A percentile compares a stretch with the other conserved stretches of the same genome.
phyloP scores from a whole-genome alignment of 768 basidiomycete genomes.

The Macrocybe gigantea region DNA sequence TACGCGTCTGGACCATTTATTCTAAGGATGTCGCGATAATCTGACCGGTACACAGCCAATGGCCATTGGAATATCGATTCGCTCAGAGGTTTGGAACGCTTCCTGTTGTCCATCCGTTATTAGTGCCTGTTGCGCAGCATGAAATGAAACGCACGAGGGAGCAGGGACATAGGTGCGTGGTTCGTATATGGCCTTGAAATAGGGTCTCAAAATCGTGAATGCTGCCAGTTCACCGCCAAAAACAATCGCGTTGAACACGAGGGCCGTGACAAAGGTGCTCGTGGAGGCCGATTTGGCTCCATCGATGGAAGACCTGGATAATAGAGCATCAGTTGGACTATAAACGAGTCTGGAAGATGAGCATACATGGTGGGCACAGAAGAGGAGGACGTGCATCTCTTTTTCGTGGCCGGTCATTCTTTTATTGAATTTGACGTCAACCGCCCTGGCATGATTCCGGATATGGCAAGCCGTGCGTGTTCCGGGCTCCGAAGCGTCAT shows the following conservation, averaged over 20 bases:
- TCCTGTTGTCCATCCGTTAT: slow-evolving; percentile 27
- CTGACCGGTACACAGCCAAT: slow-evolving; percentile 49
- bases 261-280: slow-evolving; percentile 74
- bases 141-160: slow-evolving; percentile 27
- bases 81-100: slow-evolving; percentile 52
- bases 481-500: no score
- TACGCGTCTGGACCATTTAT: slow-evolving; percentile 89
- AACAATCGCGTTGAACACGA: slow-evolving; percentile 75
- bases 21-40: slow-evolving; percentile 55
- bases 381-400: not conserved
- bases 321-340: not conserved
- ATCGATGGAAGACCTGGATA: slow-evolving; percentile 29
- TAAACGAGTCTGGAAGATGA: not conserved
- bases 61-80: slow-evolving; percentile 60
- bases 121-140: not conserved
- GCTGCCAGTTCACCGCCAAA: slow-evolving; percentile 64
- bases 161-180: slow-evolving; percentile 67
- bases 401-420: not conserved
- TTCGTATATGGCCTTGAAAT: slow-evolving; percentile 87
- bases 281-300: slow-evolving; percentile 61
- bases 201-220: slow-evolving; percentile 80
- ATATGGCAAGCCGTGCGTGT: no score
- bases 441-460: not conserved
- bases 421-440: slow-evolving; percentile 16
- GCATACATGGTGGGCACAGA: slow-evolving; percentile 15